Evolutionary conservation across 257 asterid genomes (phyloP).

Genomic region (Nicotiana tabacum): DNA sequence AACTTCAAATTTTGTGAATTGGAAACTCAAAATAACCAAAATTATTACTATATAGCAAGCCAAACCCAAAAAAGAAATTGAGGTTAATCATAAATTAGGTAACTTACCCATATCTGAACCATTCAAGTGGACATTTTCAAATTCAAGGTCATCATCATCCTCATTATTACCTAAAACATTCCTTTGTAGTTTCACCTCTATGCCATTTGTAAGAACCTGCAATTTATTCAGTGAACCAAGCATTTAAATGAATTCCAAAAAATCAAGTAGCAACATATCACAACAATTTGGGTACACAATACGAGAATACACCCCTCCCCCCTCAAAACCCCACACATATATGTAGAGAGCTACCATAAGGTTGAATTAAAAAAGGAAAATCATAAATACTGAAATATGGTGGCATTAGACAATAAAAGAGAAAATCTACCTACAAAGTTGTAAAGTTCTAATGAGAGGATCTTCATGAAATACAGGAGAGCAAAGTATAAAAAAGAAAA

Average conservation of each 20-base stretch:
- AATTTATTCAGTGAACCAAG: background rate
- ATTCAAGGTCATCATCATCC: constrained; percentile 70
- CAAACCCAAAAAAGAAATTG: background rate
- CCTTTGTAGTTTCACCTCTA: constrained; percentile 90
- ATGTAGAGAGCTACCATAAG: too few species aligned
- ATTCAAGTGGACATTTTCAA: constrained; percentile 68
- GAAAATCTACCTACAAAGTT: too few species aligned
- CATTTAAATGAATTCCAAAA: background rate
- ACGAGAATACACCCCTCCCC: too few species aligned
- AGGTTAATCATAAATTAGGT: background rate
- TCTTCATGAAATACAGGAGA: too few species aligned
- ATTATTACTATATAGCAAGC: background rate
- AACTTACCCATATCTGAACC: constrained; percentile 50
- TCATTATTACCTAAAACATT: constrained; percentile 90
- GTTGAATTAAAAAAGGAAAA: too few species aligned
- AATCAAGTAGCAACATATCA: background rate
- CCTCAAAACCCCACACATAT: too few species aligned
- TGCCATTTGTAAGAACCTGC: constrained; percentile 89
- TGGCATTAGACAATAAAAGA: too few species aligned
- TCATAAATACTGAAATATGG: too few species aligned
- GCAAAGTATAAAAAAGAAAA: too few species aligned
- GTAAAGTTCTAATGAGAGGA: too few species aligned
- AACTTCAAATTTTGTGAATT: too few species aligned
- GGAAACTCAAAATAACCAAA: background rate
- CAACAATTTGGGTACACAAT: too few species aligned